Base-by-base conservation (phyloP, 345 rosid species). In the Kernera saxatilis region DNA sequence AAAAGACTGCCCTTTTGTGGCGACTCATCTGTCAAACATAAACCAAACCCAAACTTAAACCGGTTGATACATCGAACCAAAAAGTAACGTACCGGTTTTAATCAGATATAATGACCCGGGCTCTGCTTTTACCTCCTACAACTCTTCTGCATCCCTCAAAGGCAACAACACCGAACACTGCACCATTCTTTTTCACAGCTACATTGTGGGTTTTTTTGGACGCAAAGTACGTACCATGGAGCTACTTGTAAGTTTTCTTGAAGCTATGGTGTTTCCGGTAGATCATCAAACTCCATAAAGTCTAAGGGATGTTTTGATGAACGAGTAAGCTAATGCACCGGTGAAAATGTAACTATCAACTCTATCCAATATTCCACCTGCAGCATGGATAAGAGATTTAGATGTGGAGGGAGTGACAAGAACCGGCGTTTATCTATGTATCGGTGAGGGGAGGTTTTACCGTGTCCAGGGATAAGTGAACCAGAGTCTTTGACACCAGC, bases 401-500 rank as follows among this genome's bases (percentile, higher is more conserved):
- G 48, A 53, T 29, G 62, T 18, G 21, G 54, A 43, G 0, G 8
- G 17, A 17, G 27, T 32, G 41, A 30, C n/a, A 52, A 44, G 49
- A 54, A 53, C 12, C 1, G 13, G 26, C 0, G 12, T 14, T 46
- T 44, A 25, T 13, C n/a, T 17, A 19, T 11, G 64, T 18, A 25
- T 29, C 5, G 27, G 27, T 40, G 8, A 17, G 30, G 10, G 44
- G 8, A 8, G 6, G 45, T 74, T 45, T 73, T 86, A 93, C 97
- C 97, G 17, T 93, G 97, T 40, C 96, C 98, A 51, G 98, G 97
- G 67, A 93, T 93, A 56, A 91, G 88, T 45, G 98, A 85, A 14
- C 98, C 98, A 5, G 96, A 93, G 78, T 91, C 96, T 80, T 93
- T 93, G 65, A 93, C 97, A 15, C 98, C 98, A 0, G 98, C 98